Evolutionary conservation across 208 protist species (phyloP).

Genomic region (Acanthamoeba lenticulata): DNA sequence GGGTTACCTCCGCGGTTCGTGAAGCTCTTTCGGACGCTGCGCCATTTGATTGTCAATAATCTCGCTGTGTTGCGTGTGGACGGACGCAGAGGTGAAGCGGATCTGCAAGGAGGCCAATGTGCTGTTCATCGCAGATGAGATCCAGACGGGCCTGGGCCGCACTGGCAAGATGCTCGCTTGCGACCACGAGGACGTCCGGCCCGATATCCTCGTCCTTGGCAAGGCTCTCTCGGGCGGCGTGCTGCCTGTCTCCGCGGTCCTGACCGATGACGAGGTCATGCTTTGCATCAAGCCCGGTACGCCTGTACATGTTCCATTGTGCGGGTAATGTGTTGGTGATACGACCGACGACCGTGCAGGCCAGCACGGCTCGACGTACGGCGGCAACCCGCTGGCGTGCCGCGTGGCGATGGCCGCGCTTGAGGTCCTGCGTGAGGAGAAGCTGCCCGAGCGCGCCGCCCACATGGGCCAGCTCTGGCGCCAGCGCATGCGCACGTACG

Average conservation of each 20-base stretch:
- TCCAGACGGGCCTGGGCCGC: conserved; percentile 86
- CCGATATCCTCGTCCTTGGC: conserved; percentile 92
- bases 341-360: not conserved
- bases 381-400: conserved; percentile 91
- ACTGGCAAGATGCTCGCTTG: conserved; percentile 85
- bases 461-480: conserved; percentile 85
- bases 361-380: conserved; percentile 92
- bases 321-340: not conserved
- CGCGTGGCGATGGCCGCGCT: conserved; percentile 92
- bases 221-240: conserved; percentile 93
- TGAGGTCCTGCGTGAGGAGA: conserved; percentile 88
- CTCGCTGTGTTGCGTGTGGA: conserved; percentile 64
- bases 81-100: conserved; percentile 21
- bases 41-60: conserved; percentile 54
- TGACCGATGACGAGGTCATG: conserved; percentile 91
- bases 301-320: not conserved
- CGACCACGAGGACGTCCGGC: conserved; percentile 83
- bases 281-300: conserved; percentile 84
- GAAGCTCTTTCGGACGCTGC: not conserved
- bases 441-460: conserved; percentile 85
- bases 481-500: conserved; percentile 85
- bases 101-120: conserved; percentile 92
- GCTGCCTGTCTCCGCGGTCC: conserved; percentile 89
- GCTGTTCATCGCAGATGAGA: conserved; percentile 89
- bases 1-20: conserved; percentile 85